Base-by-base conservation (phyloP, 1,284 basidiomycete genomes). In the Porogramme epimiltina region DNA sequence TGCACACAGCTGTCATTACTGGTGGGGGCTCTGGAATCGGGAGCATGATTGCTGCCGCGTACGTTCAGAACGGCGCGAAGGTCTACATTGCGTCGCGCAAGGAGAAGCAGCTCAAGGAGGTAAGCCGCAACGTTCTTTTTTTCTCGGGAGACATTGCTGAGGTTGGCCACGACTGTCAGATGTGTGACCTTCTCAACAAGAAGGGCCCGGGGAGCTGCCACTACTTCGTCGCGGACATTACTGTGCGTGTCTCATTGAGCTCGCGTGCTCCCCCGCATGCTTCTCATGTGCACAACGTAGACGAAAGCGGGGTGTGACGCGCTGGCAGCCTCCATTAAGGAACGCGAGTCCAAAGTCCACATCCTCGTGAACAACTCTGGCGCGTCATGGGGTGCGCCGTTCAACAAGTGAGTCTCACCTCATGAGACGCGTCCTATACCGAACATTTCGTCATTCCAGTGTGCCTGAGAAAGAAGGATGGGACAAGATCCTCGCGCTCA, bases 21-120 rank as follows among this genome's bases (percentile, higher is more conserved):
- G 91, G 91, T 2, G 91, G 91, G 28, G 82, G 86, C 40, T 84
- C 85, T 33, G 91, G 90, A 0, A 80, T 93, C 40, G 90, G 91
- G 2, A 83, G 81, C 62, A 88, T 92, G 83, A 93, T 95, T 60
- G 87, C 92, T 6, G 75, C 84, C 1, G 86, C 87, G 0, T 84
- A 91, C 60, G 87, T 89, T 1, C 83, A 87, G 70, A 94, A 66
- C 40, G 63, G 65, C 19, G 62, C 59, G 19, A 66, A 83, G 74
- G 85, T 88, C 24, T 90, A 94, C 71, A 93, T 95, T 61, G 93
- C 93, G 9, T 87, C 88, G 3, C 77, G 91, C 44, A 93, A 93
- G 63, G 87, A 90, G 69, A 70, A 75, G 23, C 85, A 89, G 59
- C 77, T 95, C 50, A 81, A 90, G 69, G 81, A 88, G 74, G 89